Base-by-base conservation (phyloP, 768 basidiomycete species). In the Lactarius psammicola region DNA sequence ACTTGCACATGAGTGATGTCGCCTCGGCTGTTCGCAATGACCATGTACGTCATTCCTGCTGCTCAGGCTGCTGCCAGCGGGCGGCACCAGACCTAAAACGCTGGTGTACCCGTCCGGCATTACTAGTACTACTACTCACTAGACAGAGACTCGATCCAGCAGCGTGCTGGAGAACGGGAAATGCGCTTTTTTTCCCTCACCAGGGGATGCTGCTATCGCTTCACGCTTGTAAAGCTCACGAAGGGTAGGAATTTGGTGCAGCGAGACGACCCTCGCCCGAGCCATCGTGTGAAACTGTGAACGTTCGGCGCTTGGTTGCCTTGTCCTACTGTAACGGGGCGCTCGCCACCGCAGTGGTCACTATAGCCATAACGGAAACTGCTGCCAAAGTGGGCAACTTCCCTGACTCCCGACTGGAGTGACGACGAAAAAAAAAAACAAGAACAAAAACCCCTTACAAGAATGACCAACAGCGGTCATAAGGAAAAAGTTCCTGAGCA, bases 1-100 rank as follows among this genome's bases (percentile, higher is more conserved):
- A 89, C 77, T 59, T 86, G 80, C 26, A 94, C 73, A 63, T 79
- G 78, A 2, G 92, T 93, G 63, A 94, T 92, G 75, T 93, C 88
- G 30, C 89, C 90, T 72, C 89, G 86, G 71, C 92, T 92, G 71
- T 46, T 40, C 2, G 23, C 23, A 17, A 31, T 9, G 34, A 36
- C 10, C 3, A 33, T 18, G 9, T 17, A 17, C 13, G 18, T 55
- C 18, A 30, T 30, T 30, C 31, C 28, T n/a, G 30, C 30, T 33
- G 23, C 23, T 49, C 42, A 20, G 18, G 23, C 23, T n/a, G 44
- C n/a, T 23, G 44, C 20, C 3, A 18, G 15, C 11, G 20, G 53
- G 30, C 30, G 53, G 30, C 9, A 55, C 53, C 23, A 31, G 46
- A 49, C 10, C 23, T 30, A 10, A 20, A 20, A 55, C 3, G 53